Evolutionary conservation across 345 rosid genomes (phyloP).

Genomic region (Moricandia arvensis): DNA sequence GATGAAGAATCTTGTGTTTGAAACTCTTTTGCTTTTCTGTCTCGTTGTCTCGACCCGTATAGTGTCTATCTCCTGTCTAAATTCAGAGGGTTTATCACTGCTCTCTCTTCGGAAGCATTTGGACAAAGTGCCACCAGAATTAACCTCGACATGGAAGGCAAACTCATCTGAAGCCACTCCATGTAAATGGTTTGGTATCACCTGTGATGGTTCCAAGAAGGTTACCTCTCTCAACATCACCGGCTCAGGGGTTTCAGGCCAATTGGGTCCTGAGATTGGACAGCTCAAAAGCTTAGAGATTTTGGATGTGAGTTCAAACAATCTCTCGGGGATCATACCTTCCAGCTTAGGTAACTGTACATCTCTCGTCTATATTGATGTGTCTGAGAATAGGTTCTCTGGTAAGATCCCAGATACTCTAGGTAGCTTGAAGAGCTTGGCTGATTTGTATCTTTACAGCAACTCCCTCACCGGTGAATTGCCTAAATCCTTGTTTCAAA

Average conservation of each 20-base stretch:
- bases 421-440: constrained; percentile 41
- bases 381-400: constrained; percentile 52
- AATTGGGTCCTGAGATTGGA: constrained; percentile 55
- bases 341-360: constrained; percentile 49
- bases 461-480: constrained; percentile 56
- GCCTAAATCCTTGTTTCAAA: constrained; percentile 52
- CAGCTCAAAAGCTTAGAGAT: constrained; percentile 40
- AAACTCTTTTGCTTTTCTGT: background rate
- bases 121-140: constrained; percentile 41
- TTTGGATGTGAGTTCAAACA: constrained; percentile 53
- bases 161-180: constrained; percentile 50
- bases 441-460: constrained; percentile 38
- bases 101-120: constrained; percentile 52
- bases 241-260: constrained; percentile 54
- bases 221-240: constrained; percentile 58
- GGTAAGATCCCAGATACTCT: constrained; percentile 51
- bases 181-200: constrained; percentile 60
- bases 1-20: constrained; percentile 19
- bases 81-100: constrained; percentile 49
- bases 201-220: constrained; percentile 39
- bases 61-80: constrained; percentile 37
- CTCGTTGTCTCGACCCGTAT: constrained; percentile 9
- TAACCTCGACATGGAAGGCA: constrained; percentile 46
- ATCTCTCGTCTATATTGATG: constrained; percentile 47
- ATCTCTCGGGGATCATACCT: constrained; percentile 55